Percentiles rank a stretch among this genome's conserved stretches.
These are phyloP conservation scores for Solidago caesia DNA, from an alignment of 129 eudicot genomes.

Conservation along the genomic window DNA sequence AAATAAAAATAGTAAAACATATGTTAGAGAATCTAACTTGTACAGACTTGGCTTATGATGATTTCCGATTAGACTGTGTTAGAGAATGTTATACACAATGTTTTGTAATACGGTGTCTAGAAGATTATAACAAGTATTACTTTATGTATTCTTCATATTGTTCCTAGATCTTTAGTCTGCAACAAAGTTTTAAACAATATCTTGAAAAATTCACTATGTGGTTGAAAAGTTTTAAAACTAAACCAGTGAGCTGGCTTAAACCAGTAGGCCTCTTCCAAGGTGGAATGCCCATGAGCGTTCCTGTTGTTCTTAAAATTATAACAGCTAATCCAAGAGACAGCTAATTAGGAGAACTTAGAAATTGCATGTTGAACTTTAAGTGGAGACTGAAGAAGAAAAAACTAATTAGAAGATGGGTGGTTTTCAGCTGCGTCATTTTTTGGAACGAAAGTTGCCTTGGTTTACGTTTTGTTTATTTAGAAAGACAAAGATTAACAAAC, in stretches of 20 bases:
- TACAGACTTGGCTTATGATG: background rate
- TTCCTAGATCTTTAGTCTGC: constrained; percentile 6
- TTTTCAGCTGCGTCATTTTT: constrained; percentile 5
- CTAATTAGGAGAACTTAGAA: background rate
- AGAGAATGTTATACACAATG: constrained; percentile 9
- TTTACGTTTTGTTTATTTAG: too few relatives aligned
- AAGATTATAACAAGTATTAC: background rate
- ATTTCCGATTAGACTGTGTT: background rate
- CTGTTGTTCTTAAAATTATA: constrained; percentile 4
- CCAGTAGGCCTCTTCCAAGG: background rate
- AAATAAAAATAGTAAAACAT: constrained; percentile 3
- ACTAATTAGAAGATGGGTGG: constrained; percentile 1
- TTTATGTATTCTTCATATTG: background rate
- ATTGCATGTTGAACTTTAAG: background rate
- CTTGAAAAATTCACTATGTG: background rate
- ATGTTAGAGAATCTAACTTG: background rate
- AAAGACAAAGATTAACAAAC: too few relatives aligned
- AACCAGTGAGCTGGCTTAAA: background rate
- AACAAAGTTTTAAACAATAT: background rate
- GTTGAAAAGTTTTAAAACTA: background rate
- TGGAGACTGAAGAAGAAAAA: background rate
- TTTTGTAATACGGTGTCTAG: background rate
- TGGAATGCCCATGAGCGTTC: too few relatives aligned
- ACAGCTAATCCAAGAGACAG: background rate
- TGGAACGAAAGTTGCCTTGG: background rate